Evolutionary conservation across 108 stramenopile species (phyloP).

Genomic region (Pseudonitzschia delicatissima): DNA sequence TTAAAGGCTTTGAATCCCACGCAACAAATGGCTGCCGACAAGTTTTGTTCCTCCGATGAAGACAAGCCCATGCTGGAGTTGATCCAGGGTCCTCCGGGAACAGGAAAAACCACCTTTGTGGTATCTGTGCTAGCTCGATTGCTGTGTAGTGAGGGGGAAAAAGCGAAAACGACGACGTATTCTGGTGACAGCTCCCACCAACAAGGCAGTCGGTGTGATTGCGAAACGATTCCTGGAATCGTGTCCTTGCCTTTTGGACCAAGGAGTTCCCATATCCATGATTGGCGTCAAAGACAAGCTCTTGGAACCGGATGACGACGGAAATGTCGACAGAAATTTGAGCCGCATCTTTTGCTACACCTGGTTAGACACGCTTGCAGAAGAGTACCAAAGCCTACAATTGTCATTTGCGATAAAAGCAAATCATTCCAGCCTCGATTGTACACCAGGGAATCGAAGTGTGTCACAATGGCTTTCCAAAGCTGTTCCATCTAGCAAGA

Average conservation of each 20-base stretch:
- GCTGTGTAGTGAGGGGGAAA: slow-evolving; percentile 44
- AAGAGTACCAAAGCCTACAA: slow-evolving; percentile 25
- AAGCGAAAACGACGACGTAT: slow-evolving; percentile 18
- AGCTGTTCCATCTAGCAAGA: neutral
- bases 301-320: neutral
- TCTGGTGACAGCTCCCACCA: slow-evolving; percentile 68
- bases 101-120: slow-evolving; percentile 77
- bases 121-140: slow-evolving; percentile 66
- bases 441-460: too few species aligned
- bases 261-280: slow-evolving; percentile 18
- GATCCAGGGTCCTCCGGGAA: slow-evolving; percentile 71
- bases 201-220: slow-evolving; percentile 72
- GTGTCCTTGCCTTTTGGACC: slow-evolving; percentile 13
- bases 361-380: slow-evolving; percentile 55
- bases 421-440: too few species aligned
- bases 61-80: slow-evolving; percentile 36
- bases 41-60: slow-evolving; percentile 44
- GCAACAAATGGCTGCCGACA: slow-evolving; percentile 55
- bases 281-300: slow-evolving; percentile 36
- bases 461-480: too few species aligned
- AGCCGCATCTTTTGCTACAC: slow-evolving; percentile 73
- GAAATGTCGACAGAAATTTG: slow-evolving; percentile 20
- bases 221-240: slow-evolving; percentile 63
- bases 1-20: slow-evolving; percentile 55
- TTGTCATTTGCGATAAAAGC: too few species aligned